Conservation (phyloP, 2,329 filamentous ascomycete species). For the Conoideocrella luteorostrata region DNA sequence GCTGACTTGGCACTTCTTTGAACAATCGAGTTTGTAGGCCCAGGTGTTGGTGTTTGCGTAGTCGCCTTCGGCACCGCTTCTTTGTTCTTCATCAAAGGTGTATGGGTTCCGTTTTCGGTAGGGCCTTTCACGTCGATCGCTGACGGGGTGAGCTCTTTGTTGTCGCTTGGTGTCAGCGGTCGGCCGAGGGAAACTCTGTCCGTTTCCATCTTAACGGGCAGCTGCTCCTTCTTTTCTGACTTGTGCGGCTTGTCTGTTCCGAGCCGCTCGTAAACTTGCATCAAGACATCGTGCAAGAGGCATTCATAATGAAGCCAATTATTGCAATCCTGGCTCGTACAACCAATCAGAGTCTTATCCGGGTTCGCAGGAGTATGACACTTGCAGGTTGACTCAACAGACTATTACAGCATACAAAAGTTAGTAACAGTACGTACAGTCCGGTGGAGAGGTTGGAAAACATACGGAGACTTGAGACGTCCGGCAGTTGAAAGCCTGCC, state of each 20-base stretch:
- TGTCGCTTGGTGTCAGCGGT: slow-evolving; percentile 46
- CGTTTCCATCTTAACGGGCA: slow-evolving; percentile 33
- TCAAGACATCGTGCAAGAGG: slow-evolving; percentile 48
- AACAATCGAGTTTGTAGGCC: slow-evolving; percentile 18
- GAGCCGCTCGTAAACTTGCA: slow-evolving; percentile 42
- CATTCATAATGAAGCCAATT: slow-evolving; percentile 61
- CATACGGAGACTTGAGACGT: slow-evolving; percentile 54
- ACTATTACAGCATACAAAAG: slow-evolving; percentile 26
- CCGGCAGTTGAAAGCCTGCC: slow-evolving; percentile 54
- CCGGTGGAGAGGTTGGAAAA: slow-evolving; percentile 2
- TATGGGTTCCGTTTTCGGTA: slow-evolving; percentile 33
- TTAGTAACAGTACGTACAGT: neutral
- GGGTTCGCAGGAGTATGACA: slow-evolving; percentile 57
- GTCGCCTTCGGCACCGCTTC: slow-evolving; percentile 21
- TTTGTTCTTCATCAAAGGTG: slow-evolving; percentile 29
- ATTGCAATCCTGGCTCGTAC: slow-evolving; percentile 46
- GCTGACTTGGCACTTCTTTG: slow-evolving; percentile 19
- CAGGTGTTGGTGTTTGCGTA: slow-evolving; percentile 25
- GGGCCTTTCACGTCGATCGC: slow-evolving; percentile 48
- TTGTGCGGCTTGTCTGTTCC: slow-evolving; percentile 47
- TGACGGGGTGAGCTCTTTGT: slow-evolving; percentile 39
- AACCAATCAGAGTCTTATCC: slow-evolving; percentile 53
- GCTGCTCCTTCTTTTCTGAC: slow-evolving; percentile 36
- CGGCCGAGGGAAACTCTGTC: slow-evolving; percentile 26
- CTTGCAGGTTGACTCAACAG: slow-evolving; percentile 50